Evolutionary conservation across 805 yeast genomes (phyloP).

Genomic region (Sugiyamaella mastotermitis): DNA sequence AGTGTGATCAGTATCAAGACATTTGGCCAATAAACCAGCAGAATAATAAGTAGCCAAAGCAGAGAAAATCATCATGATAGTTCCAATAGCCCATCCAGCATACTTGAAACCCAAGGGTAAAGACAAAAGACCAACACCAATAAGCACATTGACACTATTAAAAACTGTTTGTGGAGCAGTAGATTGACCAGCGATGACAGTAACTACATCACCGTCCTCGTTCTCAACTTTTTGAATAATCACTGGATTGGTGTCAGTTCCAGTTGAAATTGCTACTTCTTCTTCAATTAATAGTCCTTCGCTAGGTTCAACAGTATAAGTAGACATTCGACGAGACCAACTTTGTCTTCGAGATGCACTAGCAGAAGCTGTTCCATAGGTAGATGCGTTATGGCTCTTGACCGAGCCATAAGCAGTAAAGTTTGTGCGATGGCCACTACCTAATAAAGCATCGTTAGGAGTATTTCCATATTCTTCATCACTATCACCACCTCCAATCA

Average conservation of each 20-base stretch:
- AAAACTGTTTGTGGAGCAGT: slow-evolving; percentile 67
- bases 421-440: too few relatives aligned
- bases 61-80: slow-evolving; percentile 50
- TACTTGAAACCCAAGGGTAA: slow-evolving; percentile 58
- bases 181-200: slow-evolving; percentile 75
- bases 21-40: slow-evolving; percentile 64
- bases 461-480: slow-evolving; percentile 4
- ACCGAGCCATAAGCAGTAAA: slow-evolving; percentile 4
- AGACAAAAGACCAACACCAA: slow-evolving; percentile 65
- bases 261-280: slow-evolving; percentile 22
- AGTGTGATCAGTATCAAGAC: slow-evolving; percentile 76
- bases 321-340: slow-evolving; percentile 10
- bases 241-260: slow-evolving; percentile 44
- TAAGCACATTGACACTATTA: slow-evolving; percentile 58
- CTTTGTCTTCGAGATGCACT: neutral
- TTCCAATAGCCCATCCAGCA: slow-evolving; percentile 60
- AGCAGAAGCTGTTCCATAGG: neutral
- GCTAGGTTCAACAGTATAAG: slow-evolving; percentile 12
- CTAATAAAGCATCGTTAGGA: slow-evolving; percentile 3
- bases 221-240: slow-evolving; percentile 61
- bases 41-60: slow-evolving; percentile 70
- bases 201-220: slow-evolving; percentile 60
- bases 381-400: slow-evolving; percentile 4
- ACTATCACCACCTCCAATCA: slow-evolving; percentile 4
- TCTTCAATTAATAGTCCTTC: slow-evolving; percentile 16